Conservation (phyloP, 148 eudicot species). For the Diospyros kaki region DNA sequence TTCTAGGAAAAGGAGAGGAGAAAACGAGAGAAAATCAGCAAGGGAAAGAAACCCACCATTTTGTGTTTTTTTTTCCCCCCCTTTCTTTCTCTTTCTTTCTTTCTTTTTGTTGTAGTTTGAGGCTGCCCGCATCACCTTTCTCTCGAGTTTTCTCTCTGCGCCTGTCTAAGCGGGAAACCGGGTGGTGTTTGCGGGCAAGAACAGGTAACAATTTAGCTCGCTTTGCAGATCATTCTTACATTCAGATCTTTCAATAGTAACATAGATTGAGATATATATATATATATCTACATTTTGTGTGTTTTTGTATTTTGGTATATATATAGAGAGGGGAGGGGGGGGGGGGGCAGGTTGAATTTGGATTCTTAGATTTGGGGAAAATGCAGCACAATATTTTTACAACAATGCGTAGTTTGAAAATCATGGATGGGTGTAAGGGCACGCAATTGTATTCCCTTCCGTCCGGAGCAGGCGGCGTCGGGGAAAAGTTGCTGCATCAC, state of each 20-base stretch:
- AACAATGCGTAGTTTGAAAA: conserved; percentile 62
- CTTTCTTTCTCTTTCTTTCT: conserved; percentile 10
- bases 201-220: conserved; percentile 5
- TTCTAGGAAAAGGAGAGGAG: conserved; percentile 6
- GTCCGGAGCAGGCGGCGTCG: conserved; percentile 34
- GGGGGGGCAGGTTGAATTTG: not conserved
- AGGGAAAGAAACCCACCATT: not conserved
- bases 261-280: not conserved
- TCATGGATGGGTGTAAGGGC: conserved; percentile 52
- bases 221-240: not conserved
- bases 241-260: not conserved
- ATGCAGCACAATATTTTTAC: conserved; percentile 65
- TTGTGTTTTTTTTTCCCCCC: not conserved
- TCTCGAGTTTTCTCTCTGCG: not conserved
- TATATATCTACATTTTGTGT: not conserved
- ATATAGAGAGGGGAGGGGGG: not conserved
- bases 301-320: not conserved
- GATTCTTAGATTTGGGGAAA: not conserved
- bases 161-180: not conserved
- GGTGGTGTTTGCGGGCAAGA: conserved; percentile 20
- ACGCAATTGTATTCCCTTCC: conserved; percentile 43
- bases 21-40: not conserved
- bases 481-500: conserved; percentile 55
- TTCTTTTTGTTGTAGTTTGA: not conserved
- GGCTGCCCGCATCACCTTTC: not conserved